Conservation (phyloP, 2,329 filamentous ascomycete species). For the Drechslerella dactyloides region DNA sequence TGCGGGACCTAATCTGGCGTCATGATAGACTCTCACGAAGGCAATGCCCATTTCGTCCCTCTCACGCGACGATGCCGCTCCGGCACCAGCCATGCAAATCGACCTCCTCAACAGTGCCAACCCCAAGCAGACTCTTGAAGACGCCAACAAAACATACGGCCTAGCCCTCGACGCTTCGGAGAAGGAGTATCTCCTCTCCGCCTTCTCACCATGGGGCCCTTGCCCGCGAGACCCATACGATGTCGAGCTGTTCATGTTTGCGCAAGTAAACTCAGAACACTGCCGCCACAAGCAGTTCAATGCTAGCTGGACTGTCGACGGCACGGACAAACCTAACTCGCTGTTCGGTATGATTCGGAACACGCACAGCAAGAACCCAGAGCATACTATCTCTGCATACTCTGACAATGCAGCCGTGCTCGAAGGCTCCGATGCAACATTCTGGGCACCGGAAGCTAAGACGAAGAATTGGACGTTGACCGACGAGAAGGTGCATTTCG, state of each 20-base stretch:
- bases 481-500: slow-evolving; percentile 83
- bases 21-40: slow-evolving; percentile 35
- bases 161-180: slow-evolving; percentile 86
- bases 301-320: slow-evolving; percentile 93
- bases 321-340: slow-evolving; percentile 75
- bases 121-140: slow-evolving; percentile 74
- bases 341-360: slow-evolving; percentile 97
- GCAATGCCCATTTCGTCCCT: slow-evolving; percentile 33
- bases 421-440: slow-evolving; percentile 72
- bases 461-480: slow-evolving; percentile 87
- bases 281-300: slow-evolving; percentile 90
- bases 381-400: slow-evolving; percentile 91
- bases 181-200: slow-evolving; percentile 91
- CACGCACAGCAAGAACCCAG: slow-evolving; percentile 78
- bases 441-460: slow-evolving; percentile 86
- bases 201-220: slow-evolving; percentile 70
- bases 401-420: slow-evolving; percentile 97
- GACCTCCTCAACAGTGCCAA: slow-evolving; percentile 72
- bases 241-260: slow-evolving; percentile 98
- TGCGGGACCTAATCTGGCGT: not conserved
- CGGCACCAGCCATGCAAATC: slow-evolving; percentile 79
- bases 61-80: slow-evolving; percentile 59
- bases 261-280: slow-evolving; percentile 98
- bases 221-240: slow-evolving; percentile 74
- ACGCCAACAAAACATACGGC: slow-evolving; percentile 82